Evolutionary conservation across 345 rosid species (phyloP).

Genomic region (Odontarrhena argentea): DNA sequence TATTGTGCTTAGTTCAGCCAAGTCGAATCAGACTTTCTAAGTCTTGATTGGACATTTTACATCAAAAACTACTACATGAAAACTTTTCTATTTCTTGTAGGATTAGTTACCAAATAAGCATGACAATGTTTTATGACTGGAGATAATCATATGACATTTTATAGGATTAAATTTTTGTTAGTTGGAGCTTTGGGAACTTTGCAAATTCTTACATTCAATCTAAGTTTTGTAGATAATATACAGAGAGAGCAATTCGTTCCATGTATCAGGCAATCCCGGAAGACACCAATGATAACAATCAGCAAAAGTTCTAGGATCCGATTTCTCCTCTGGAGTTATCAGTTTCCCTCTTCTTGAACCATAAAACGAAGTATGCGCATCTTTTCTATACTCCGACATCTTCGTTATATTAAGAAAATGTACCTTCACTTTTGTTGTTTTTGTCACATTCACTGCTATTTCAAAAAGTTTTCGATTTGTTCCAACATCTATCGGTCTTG

Average conservation of each 20-base stretch:
- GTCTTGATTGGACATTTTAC: too few species aligned
- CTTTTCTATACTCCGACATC: slow-evolving; percentile 84
- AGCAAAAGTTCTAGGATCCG: slow-evolving; percentile 60
- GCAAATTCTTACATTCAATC: background rate
- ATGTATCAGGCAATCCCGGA: slow-evolving; percentile 88
- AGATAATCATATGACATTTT: too few species aligned
- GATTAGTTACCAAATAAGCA: too few species aligned
- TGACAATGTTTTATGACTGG: too few species aligned
- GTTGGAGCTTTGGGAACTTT: background rate
- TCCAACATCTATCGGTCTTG: slow-evolving; percentile 54
- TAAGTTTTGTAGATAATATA: slow-evolving; percentile 49
- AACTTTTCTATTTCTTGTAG: too few species aligned
- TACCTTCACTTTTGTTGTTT: slow-evolving; percentile 46
- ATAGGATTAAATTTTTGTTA: too few species aligned
- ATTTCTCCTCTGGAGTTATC: slow-evolving; percentile 50
- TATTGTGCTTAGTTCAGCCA: too few species aligned
- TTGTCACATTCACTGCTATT: slow-evolving; percentile 52
- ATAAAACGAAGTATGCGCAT: slow-evolving; percentile 68
- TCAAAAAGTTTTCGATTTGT: slow-evolving; percentile 55
- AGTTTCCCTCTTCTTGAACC: slow-evolving; percentile 50
- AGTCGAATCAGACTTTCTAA: too few species aligned
- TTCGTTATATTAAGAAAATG: slow-evolving; percentile 64
- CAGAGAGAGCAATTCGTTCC: slow-evolving; percentile 83
- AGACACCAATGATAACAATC: slow-evolving; percentile 98
- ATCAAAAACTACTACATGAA: too few species aligned